Evolutionary conservation across 345 rosid species (phyloP).

Genomic region (Eucalyptus camaldulensis): DNA sequence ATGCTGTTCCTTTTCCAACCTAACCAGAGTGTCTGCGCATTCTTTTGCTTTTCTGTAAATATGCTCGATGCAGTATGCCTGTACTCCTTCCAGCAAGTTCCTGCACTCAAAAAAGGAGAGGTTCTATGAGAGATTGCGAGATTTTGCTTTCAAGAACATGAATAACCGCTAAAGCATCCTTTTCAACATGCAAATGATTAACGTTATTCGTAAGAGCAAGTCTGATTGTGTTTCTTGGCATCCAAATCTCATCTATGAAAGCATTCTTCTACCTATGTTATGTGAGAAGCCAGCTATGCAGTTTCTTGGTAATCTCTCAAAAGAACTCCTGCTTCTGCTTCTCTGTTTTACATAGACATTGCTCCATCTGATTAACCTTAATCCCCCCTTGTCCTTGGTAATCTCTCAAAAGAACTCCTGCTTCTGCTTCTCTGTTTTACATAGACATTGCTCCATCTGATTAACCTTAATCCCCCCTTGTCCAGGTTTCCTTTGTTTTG

Average conservation of each 20-base stretch:
- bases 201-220: neutral
- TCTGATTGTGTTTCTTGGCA: neutral
- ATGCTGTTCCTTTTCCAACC: neutral
- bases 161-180: neutral
- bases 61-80: neutral
- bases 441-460: neutral
- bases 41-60: neutral
- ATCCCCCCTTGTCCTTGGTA: neutral
- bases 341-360: neutral
- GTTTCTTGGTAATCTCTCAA: neutral
- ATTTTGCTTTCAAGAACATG: neutral
- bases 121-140: neutral
- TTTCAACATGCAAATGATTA: neutral
- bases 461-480: neutral
- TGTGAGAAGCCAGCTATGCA: neutral
- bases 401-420: neutral
- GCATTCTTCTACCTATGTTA: neutral
- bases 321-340: neutral
- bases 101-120: neutral
- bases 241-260: neutral
- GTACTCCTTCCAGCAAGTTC: neutral
- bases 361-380: neutral
- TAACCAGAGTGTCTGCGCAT: neutral
- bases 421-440: neutral
- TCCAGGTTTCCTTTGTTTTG: neutral